Evolutionary conservation across 805 yeast genomes (phyloP).

Genomic region (Candida ulmi): DNA sequence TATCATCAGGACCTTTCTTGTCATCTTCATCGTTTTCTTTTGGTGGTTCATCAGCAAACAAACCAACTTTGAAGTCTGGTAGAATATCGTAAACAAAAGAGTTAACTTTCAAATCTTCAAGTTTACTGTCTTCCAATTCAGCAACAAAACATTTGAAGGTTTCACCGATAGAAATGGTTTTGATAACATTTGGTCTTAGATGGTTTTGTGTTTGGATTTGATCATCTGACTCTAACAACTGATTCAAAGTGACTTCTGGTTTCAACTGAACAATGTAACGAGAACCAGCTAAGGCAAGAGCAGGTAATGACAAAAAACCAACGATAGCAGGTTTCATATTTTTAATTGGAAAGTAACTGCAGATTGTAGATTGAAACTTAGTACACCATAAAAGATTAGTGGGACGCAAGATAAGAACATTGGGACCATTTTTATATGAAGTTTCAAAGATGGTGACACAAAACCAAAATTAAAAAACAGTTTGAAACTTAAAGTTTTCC

Average conservation of each 20-base stretch:
- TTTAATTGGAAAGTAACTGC: too few species aligned
- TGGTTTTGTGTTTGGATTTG: neutral
- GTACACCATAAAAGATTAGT: too few species aligned
- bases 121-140: conserved; percentile 1
- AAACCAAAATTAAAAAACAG: too few species aligned
- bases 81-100: conserved; percentile 1
- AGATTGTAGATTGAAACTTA: too few species aligned
- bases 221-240: neutral
- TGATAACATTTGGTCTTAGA: neutral
- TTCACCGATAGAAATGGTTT: conserved; percentile 4
- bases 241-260: neutral
- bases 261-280: neutral
- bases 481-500: too few species aligned
- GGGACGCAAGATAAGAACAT: too few species aligned
- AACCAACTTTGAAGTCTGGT: conserved; percentile 42
- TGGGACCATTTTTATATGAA: too few species aligned
- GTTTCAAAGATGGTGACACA: too few species aligned
- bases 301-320: neutral
- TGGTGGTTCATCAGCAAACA: too few species aligned
- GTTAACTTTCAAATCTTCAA: conserved; percentile 4
- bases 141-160: conserved; percentile 6
- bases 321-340: conserved; percentile 10
- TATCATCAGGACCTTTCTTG: neutral
- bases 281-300: neutral
- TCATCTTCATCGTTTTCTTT: neutral